Evolutionary conservation across 2,329 filamentous ascomycete genomes (phyloP).

Genomic region (Ophiostoma fasciatum): DNA sequence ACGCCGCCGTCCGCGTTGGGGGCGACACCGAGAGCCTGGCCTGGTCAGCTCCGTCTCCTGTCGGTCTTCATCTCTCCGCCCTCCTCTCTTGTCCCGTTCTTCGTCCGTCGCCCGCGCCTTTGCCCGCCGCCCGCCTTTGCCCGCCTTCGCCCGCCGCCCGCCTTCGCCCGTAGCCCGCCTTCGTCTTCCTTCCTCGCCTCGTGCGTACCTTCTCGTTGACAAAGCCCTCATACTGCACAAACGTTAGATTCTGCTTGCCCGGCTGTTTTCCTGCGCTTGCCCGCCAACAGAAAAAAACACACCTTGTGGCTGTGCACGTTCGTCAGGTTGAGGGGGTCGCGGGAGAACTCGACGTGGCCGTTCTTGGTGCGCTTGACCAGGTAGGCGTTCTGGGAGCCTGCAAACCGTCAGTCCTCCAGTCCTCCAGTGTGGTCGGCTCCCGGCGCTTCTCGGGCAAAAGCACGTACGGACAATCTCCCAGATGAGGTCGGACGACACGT

Average conservation of each 20-base stretch:
- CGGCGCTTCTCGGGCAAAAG: too few species aligned
- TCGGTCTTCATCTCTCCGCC: too few species aligned
- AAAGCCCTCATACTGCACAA: slow-evolving; percentile 67
- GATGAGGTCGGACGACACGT: slow-evolving; percentile 80
- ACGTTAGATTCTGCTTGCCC: slow-evolving; percentile 4
- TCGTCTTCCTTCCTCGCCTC: too few species aligned
- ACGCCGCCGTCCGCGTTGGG: slow-evolving; percentile 66
- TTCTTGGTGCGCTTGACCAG: slow-evolving; percentile 75
- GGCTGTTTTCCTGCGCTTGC: neutral
- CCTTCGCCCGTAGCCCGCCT: too few species aligned
- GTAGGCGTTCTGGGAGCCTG: slow-evolving; percentile 79
- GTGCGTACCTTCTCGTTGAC: slow-evolving; percentile 77
- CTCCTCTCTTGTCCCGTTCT: neutral
- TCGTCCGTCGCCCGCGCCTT: too few species aligned
- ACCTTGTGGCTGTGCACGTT: slow-evolving; percentile 92
- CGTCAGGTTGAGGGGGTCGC: slow-evolving; percentile 82
- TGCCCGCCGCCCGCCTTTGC: too few species aligned
- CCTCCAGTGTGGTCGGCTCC: too few species aligned
- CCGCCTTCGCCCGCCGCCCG: too few species aligned
- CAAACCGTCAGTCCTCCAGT: neutral
- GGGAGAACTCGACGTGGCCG: slow-evolving; percentile 80
- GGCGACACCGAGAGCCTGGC: slow-evolving; percentile 71
- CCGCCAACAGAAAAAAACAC: slow-evolving; percentile 11
- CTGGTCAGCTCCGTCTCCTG: too few species aligned
- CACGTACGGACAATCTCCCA: slow-evolving; percentile 94